phyloP scores from a whole-genome alignment of 177 flowering plant genomes.

The Vitis hybrid region DNA sequence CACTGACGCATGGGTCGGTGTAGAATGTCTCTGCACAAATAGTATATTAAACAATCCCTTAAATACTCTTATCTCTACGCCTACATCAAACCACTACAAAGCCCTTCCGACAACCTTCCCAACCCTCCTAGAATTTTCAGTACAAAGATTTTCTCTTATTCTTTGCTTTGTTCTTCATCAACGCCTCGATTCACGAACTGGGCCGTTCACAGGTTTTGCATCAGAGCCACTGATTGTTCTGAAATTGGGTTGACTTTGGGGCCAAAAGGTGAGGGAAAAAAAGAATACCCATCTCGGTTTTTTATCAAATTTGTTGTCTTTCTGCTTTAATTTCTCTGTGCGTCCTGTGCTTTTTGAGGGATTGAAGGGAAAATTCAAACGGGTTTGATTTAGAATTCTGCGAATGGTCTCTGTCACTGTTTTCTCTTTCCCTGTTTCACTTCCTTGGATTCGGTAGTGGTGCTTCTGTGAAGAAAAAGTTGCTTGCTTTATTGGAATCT shows the following conservation, averaged over 20 bases:
- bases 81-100: background rate
- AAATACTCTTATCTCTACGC: background rate
- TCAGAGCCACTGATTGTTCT: slow-evolving; percentile 14
- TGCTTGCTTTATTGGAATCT: slow-evolving; percentile 42
- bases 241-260: slow-evolving; percentile 21
- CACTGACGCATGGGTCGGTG: slow-evolving; percentile 23
- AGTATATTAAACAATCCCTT: background rate
- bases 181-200: slow-evolving; percentile 20
- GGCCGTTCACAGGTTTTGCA: slow-evolving; percentile 20
- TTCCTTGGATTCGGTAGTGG: slow-evolving; percentile 30
- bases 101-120: background rate
- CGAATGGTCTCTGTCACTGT: slow-evolving; percentile 17
- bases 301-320: background rate
- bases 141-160: background rate
- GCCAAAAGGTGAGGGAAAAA: slow-evolving; percentile 15
- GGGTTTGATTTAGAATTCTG: slow-evolving; percentile 18
- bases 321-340: background rate
- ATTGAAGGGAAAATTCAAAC: slow-evolving; percentile 5
- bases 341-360: slow-evolving; percentile 8
- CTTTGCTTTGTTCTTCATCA: background rate
- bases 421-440: slow-evolving; percentile 20
- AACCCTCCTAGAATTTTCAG: background rate
- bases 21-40: background rate
- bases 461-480: slow-evolving; percentile 17
- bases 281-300: background rate